These are phyloP conservation scores for Thraustochytrium striatum DNA, from an alignment of 352 stramenopile genomes.

Conservation along the genomic window DNA sequence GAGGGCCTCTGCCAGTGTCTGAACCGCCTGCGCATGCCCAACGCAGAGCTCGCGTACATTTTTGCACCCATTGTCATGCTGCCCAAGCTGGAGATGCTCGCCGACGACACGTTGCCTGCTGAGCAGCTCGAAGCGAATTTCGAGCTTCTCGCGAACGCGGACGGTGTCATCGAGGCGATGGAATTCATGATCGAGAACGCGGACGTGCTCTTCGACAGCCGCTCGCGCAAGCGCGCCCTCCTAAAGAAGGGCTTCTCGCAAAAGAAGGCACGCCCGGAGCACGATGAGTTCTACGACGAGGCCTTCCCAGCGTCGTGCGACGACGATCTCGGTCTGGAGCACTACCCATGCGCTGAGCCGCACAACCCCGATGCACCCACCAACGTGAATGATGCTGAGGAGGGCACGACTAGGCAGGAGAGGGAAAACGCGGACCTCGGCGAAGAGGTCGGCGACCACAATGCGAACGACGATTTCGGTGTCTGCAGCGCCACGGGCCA, in stretches of 20 bases:
- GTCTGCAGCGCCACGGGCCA: too few relatives aligned
- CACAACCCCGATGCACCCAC: too few relatives aligned
- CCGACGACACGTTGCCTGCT: not conserved
- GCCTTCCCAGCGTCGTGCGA: not conserved
- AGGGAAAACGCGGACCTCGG: too few relatives aligned
- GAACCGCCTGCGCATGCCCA: conserved; percentile 29
- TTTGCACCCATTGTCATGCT: conserved; percentile 39
- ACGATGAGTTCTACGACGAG: not conserved
- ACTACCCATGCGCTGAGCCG: too few relatives aligned
- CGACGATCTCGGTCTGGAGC: too few relatives aligned
- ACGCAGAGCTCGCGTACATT: conserved; percentile 44
- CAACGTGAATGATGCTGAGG: too few relatives aligned
- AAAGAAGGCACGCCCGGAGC: not conserved
- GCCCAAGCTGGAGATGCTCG: conserved; percentile 36
- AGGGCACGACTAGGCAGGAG: too few relatives aligned
- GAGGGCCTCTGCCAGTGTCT: conserved; percentile 45
- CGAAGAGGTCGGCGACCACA: too few relatives aligned
- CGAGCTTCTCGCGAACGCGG: conserved; percentile 10
- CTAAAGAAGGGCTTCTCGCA: conserved; percentile 1
- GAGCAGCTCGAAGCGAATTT: conserved; percentile 16
- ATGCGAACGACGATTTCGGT: too few relatives aligned
- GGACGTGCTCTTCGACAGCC: conserved; percentile 35
- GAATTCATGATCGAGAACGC: conserved; percentile 46
- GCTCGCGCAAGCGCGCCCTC: conserved; percentile 28
- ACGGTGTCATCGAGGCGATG: conserved; percentile 46